Evolutionary conservation across 805 yeast species (phyloP).

Genomic region (Yarrowia porcina): DNA sequence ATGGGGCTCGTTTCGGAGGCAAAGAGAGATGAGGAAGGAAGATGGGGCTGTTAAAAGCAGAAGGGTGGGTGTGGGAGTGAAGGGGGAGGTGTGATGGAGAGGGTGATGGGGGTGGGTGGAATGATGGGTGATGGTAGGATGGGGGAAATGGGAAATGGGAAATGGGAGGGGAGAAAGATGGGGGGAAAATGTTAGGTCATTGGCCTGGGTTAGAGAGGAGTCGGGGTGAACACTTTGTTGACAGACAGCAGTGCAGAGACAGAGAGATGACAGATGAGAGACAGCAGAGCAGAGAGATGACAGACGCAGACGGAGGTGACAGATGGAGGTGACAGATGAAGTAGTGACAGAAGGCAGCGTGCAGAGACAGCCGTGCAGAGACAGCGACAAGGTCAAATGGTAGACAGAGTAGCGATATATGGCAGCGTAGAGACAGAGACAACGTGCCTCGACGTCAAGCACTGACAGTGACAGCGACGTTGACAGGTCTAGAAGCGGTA

Average conservation of each 20-base stretch:
- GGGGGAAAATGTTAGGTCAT: conserved; percentile 13
- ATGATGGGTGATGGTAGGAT: not conserved
- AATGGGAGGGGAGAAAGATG: not conserved
- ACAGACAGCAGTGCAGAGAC: not conserved
- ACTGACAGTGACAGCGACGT: conserved; percentile 10
- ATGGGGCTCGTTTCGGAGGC: conserved; percentile 24
- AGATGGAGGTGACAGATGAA: too few relatives aligned
- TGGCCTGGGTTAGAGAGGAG: conserved; percentile 21
- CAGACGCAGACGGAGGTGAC: too few relatives aligned
- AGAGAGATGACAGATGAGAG: too few relatives aligned
- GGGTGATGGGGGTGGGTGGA: not conserved
- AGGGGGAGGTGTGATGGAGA: not conserved
- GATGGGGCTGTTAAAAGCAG: conserved; percentile 23
- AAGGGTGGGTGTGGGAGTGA: not conserved
- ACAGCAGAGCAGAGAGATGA: too few relatives aligned
- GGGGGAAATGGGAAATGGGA: too few relatives aligned
- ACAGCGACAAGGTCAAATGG: too few relatives aligned
- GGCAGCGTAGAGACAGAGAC: too few relatives aligned
- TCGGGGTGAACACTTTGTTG: too few relatives aligned
- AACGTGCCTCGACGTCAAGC: too few relatives aligned
- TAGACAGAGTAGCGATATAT: too few relatives aligned
- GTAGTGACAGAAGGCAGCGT: too few relatives aligned
- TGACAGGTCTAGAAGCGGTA: conserved; percentile 13
- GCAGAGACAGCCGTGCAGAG: too few relatives aligned
- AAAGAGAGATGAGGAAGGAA: not conserved